Conservation (phyloP, 2,329 filamentous ascomycete species). For the Aureobasidium leucospermi region DNA sequence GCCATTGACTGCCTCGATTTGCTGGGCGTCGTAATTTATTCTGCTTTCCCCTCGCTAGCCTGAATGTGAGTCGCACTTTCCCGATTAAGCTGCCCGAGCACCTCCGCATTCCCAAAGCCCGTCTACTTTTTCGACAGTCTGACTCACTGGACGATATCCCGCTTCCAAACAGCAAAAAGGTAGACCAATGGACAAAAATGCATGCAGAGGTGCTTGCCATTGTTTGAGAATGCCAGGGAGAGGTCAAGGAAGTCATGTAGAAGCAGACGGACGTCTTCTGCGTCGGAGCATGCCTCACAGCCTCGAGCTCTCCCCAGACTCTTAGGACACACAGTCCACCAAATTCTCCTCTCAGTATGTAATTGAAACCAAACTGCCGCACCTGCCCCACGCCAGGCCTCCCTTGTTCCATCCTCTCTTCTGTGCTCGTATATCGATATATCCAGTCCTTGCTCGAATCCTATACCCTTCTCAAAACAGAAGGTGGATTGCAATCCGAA, state of each 20-base stretch:
- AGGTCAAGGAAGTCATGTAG: no score
- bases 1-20: not conserved
- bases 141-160: not conserved
- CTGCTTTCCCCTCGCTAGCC: not conserved
- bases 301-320: conserved; percentile 6
- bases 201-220: no score
- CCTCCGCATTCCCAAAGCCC: not conserved
- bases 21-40: not conserved
- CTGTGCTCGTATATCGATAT: not conserved
- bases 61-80: not conserved
- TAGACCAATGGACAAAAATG: not conserved
- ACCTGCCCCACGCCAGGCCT: conserved; percentile 7
- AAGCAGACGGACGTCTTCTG: no score
- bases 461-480: not conserved
- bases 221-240: no score
- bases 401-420: not conserved
- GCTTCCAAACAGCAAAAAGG: no score
- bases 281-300: not conserved
- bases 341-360: conserved; percentile 2
- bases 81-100: not conserved
- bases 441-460: not conserved
- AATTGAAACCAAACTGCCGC: conserved; percentile 10
- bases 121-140: not conserved
- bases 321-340: conserved; percentile 3
- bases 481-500: not conserved